Conservation (phyloP, 257 asterid genomes). For the Scutellaria baicalensis region DNA sequence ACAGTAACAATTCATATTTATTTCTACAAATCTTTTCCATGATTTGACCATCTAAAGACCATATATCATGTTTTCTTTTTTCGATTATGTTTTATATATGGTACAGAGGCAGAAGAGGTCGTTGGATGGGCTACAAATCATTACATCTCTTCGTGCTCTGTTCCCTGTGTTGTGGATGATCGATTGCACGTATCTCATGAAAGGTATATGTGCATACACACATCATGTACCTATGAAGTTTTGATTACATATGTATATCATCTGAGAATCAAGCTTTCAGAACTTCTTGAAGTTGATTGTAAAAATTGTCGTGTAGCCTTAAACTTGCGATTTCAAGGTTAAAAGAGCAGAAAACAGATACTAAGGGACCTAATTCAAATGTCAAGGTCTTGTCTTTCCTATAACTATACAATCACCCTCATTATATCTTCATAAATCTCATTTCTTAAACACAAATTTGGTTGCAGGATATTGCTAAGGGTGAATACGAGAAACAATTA, state of each 20-base stretch:
- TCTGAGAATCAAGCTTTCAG: neutral
- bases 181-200: conserved; percentile 45
- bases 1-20: conserved; percentile 35
- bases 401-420: too few relatives aligned
- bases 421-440: too few relatives aligned
- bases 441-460: too few relatives aligned
- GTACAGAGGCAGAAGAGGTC: conserved; percentile 52
- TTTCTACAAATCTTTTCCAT: too few relatives aligned
- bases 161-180: conserved; percentile 41
- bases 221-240: too few relatives aligned
- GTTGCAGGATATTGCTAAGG: conserved; percentile 33
- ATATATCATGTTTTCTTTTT: neutral
- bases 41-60: neutral
- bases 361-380: conserved; percentile 46
- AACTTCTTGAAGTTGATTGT: neutral
- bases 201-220: too few relatives aligned
- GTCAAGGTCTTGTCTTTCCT: conserved; percentile 19
- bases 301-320: conserved; percentile 28
- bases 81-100: neutral
- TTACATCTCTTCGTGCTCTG: conserved; percentile 46
- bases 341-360: conserved; percentile 35
- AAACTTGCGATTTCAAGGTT: conserved; percentile 55
- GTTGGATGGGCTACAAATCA: conserved; percentile 68
- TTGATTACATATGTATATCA: neutral
- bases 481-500: conserved; percentile 51